Conservation (phyloP, 441 rosid genomes). For the Populus hybrid region DNA sequence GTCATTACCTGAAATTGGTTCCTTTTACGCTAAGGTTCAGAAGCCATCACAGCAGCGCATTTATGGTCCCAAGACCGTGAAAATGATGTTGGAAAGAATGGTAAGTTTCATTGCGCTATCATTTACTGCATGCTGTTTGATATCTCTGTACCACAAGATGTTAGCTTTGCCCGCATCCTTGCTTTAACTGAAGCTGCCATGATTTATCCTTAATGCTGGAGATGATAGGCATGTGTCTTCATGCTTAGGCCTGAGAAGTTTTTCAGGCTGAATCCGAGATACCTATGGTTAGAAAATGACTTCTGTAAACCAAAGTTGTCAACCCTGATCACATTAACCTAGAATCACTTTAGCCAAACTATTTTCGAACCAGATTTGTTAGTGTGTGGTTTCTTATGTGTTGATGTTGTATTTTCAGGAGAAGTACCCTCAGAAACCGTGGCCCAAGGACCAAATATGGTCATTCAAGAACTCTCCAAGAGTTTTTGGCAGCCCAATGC, state of each 20-base stretch:
- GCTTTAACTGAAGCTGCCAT: neutral
- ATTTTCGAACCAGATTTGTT: neutral
- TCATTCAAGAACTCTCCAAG: slow-evolving; percentile 52
- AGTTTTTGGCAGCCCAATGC: slow-evolving; percentile 91
- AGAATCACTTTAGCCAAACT: neutral
- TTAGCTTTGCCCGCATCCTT: neutral
- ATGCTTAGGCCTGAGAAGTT: neutral
- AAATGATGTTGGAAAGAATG: slow-evolving; percentile 81
- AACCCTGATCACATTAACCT: neutral
- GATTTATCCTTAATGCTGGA: neutral
- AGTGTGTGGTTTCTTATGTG: neutral
- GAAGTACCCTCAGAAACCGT: slow-evolving; percentile 80
- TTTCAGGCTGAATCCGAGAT: neutral
- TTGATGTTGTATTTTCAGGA: slow-evolving; percentile 40
- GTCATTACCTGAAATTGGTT: slow-evolving; percentile 80
- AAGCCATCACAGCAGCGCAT: slow-evolving; percentile 79
- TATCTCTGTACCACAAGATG: neutral
- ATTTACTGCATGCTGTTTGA: neutral
- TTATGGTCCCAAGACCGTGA: slow-evolving; percentile 77
- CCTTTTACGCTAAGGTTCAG: slow-evolving; percentile 89
- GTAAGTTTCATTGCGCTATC: slow-evolving; percentile 35
- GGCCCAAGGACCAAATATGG: slow-evolving; percentile 99
- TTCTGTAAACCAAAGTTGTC: neutral
- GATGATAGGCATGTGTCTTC: neutral
- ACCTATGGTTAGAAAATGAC: neutral